Evolutionary conservation across 163 green algal species (phyloP), one percentile per base, ranked within the genome.

Genomic region (Scenedesmus sp.): DNA sequence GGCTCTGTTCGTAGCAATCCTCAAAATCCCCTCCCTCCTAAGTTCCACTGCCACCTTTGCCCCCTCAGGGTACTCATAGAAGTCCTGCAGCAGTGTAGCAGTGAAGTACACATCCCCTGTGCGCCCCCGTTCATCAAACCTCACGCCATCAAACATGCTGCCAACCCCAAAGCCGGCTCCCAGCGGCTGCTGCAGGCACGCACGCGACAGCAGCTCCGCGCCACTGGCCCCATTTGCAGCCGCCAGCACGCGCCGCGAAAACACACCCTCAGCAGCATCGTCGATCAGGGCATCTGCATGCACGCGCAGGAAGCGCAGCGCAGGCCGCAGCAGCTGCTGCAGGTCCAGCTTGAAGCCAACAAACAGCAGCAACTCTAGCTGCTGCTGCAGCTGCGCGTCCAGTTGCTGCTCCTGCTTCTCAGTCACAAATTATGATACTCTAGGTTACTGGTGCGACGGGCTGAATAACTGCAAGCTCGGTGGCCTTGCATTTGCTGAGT

Each of bases 321-420:
- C 70, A 13, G 70, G 70, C 70, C 52, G 70, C 70, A 79, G 70
- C 70, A 79, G 70, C 70, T 79, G 70, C 70, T 79, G 70, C 70
- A 79, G 70, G 20, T 79, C 70, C 70, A 79, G 20, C 70, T 79
- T 79, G 70, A 79, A 79, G 23, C 70, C 23, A 5, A 79, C 70
- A 79, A 79, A 79, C 70, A 79, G 70, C 70, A 79, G 70, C 20
- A 20, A 1, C 70, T 79, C 70, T 20, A 79, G 70, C 70, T 79
- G 70, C 70, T 79, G 70, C 70, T 23, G 12, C 70, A 79, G 3
- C 23, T 79, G 70, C 20, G 46, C 0, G 4, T 52, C 0, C 70
- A 79, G 20, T 20, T 79, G 70, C 23, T 52, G 20, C 4, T 2
- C 23, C 6, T 79, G 70, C 70, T 79, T 23, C 70, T 52, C 4